Evolutionary conservation across 2,329 filamentous ascomycete genomes (phyloP), one percentile per base, ranked within the genome.

Genomic region (Fusarium camptoceras): DNA sequence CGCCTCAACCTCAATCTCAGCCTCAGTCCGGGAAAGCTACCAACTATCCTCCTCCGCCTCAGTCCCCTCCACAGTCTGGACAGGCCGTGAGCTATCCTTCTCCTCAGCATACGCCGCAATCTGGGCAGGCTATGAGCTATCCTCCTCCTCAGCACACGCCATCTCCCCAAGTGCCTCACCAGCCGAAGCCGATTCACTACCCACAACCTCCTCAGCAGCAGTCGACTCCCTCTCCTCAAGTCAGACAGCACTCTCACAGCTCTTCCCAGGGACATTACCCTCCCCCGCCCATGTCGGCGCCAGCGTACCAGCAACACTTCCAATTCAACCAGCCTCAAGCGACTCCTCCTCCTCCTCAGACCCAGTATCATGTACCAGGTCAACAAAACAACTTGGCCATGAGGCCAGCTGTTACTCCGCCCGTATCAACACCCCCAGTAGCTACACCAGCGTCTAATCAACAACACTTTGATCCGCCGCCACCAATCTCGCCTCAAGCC

Each of bases 71-170:
- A 56, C 74, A 78, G 49, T 72, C 77, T 8, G 75, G 75, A 8
- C 77, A 78, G 11, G 68, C 75, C 42, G 55, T 62, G 51, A 66
- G 56, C 76, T 85, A 84, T 48, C 79, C 83, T 54, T 73, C 79
- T 51, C 79, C 82, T 30, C 76, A 64, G 46, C 18, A 81, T 18
- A 76, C 78, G 18, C 74, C 73, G 57, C 74, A 78, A 47, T 71
- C 77, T 14, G 76, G 75, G 6, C 78, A 78, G 14, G 68, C 75
- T 28, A 54, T 65, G 54, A 70, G 76, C 28, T 74, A 75, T 31
- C 64, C 73, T 12, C 72, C 73, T 64, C 73, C 70, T 20, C 77
- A 76, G 44, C 73, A 73, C 31, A 70, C 72, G 5, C 71, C 72
- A 47, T 73, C 72, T 31, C 72, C 72, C 25, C 73, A 71, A 28